These are phyloP conservation scores for Hypoxylon perforatum DNA, from an alignment of 495 filamentous ascomycete genomes.

Conservation along the genomic window DNA sequence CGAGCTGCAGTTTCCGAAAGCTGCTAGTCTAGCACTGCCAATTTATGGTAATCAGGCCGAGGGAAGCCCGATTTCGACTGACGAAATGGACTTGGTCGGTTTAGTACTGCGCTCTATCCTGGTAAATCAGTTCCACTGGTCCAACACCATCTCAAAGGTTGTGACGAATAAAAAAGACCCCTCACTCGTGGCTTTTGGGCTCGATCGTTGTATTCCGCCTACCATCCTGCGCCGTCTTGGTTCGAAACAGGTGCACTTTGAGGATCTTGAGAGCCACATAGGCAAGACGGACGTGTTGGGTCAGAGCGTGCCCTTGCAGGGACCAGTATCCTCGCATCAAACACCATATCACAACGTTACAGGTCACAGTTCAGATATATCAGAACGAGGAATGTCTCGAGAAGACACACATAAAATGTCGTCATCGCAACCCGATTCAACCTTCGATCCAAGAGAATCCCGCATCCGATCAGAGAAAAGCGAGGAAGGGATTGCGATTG, in stretches of 20 bases:
- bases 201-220: neutral
- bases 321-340: too few species aligned
- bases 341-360: too few species aligned
- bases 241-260: neutral
- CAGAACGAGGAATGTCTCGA: constrained; percentile 1
- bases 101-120: neutral
- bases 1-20: neutral
- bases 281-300: too few species aligned
- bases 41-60: neutral
- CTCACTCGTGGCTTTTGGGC: neutral
- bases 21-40: neutral
- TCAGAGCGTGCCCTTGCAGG: too few species aligned
- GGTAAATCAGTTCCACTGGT: neutral
- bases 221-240: neutral
- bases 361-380: neutral
- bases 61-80: neutral
- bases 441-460: too few species aligned
- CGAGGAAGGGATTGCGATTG: neutral
- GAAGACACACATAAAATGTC: neutral
- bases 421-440: too few species aligned
- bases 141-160: neutral
- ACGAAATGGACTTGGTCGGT: neutral
- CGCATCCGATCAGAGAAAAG: too few species aligned
- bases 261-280: neutral
- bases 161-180: neutral